These are phyloP conservation scores for Cladosporium velox DNA, from an alignment of 2,329 filamentous ascomycete genomes.

Conservation along the genomic window DNA sequence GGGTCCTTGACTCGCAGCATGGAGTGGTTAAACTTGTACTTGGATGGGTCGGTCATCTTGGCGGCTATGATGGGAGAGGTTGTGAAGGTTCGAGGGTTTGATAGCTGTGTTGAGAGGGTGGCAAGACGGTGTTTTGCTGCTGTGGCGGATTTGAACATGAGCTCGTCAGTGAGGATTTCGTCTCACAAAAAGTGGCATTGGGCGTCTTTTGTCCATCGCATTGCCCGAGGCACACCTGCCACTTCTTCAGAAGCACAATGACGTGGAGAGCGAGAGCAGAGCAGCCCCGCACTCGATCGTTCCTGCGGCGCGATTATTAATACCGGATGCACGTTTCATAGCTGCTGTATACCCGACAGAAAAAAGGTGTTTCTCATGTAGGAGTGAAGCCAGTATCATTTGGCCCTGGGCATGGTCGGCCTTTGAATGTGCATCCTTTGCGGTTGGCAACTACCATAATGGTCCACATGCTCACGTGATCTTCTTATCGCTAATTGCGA, in stretches of 20 bases:
- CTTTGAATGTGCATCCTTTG: background rate
- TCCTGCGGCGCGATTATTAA: conserved; percentile 5
- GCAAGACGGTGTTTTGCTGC: conserved; percentile 9
- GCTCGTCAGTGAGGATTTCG: background rate
- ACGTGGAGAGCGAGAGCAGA: background rate
- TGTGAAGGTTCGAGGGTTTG: background rate
- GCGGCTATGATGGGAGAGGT: conserved; percentile 41
- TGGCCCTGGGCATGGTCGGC: background rate
- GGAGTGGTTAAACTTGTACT: conserved; percentile 66
- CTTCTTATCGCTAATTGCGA: conserved; percentile 4
- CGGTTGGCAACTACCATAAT: background rate
- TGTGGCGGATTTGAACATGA: conserved; percentile 10
- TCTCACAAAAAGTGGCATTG: conserved; percentile 12
- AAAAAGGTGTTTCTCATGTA: background rate
- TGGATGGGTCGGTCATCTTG: conserved; percentile 61
- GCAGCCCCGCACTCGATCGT: conserved; percentile 9
- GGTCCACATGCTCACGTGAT: conserved; percentile 4
- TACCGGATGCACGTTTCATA: background rate
- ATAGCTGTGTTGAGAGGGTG: conserved; percentile 25
- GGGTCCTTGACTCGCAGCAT: conserved; percentile 85
- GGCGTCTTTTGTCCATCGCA: conserved; percentile 15
- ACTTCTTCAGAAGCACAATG: conserved; percentile 1
- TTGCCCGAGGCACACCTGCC: background rate
- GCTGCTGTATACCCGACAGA: background rate
- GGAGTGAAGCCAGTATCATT: background rate